Percentiles rank a stretch among this genome's conserved stretches.
Evolutionary conservation across 2,329 filamentous ascomycete species (phyloP).

Genomic region (Colletotrichum spinosum): DNA sequence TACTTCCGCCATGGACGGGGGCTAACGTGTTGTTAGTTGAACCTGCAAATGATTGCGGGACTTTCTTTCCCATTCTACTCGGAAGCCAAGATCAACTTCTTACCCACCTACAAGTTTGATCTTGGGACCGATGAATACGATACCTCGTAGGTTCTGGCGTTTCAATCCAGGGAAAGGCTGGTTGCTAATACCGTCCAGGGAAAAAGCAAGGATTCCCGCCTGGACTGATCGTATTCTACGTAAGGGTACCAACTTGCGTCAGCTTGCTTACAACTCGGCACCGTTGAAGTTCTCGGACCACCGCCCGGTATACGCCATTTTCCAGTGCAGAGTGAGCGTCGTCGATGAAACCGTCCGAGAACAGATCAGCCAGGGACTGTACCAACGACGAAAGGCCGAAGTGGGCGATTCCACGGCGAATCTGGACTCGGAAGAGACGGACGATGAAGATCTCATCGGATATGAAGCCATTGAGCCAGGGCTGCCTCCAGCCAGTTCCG

Average conservation of each 20-base stretch:
- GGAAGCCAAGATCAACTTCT: slow-evolving; percentile 87
- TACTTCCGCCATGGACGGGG: too few species aligned
- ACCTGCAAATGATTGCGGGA: slow-evolving; percentile 95
- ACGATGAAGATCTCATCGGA: slow-evolving; percentile 84
- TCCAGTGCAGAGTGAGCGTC: slow-evolving; percentile 84
- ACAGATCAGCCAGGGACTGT: slow-evolving; percentile 78
- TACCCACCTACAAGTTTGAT: slow-evolving; percentile 97
- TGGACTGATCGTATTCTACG: slow-evolving; percentile 96
- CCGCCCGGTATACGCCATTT: slow-evolving; percentile 91
- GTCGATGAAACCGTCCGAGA: slow-evolving; percentile 82
- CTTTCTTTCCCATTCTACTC: slow-evolving; percentile 92
- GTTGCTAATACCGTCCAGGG: slow-evolving; percentile 61
- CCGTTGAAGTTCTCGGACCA: slow-evolving; percentile 93
- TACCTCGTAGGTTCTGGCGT: slow-evolving; percentile 73
- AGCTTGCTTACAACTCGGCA: slow-evolving; percentile 85
- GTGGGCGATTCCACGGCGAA: slow-evolving; percentile 73
- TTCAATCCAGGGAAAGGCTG: too few species aligned
- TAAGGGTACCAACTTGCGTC: slow-evolving; percentile 85
- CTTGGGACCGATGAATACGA: slow-evolving; percentile 90
- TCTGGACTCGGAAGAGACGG: slow-evolving; percentile 66
- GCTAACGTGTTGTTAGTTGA: slow-evolving; percentile 66
- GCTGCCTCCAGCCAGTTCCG: slow-evolving; percentile 74
- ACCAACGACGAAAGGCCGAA: slow-evolving; percentile 74
- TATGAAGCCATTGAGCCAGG: slow-evolving; percentile 88
- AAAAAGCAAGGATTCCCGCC: slow-evolving; percentile 93